Evolutionary conservation across 257 asterid species (phyloP).

Genomic region (Knoxia roxburghii): DNA sequence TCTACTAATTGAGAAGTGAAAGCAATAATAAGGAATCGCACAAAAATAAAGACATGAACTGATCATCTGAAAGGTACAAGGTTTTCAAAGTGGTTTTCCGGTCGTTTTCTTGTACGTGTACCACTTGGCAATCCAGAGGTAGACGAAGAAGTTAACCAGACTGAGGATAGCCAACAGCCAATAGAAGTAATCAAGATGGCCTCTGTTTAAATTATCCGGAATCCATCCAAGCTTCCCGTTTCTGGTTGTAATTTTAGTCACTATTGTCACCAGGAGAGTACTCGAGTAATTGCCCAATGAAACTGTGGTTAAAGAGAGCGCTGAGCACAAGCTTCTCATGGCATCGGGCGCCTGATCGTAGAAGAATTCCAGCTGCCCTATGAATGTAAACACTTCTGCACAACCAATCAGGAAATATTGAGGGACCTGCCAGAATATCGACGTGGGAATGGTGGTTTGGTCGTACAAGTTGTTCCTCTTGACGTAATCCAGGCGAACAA

Average conservation of each 20-base stretch:
- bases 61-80: no score
- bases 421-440: slow-evolving; percentile 90
- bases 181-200: slow-evolving; percentile 77
- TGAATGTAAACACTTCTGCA: slow-evolving; percentile 74
- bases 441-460: slow-evolving; percentile 43
- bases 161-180: slow-evolving; percentile 65
- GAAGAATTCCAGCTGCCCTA: slow-evolving; percentile 77
- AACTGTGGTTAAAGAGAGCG: slow-evolving; percentile 58
- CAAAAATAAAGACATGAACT: no score
- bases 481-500: slow-evolving; percentile 49
- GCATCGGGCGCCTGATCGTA: slow-evolving; percentile 92
- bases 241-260: slow-evolving; percentile 40
- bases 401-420: slow-evolving; percentile 75
- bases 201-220: slow-evolving; percentile 66
- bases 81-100: neutral
- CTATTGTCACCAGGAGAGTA: slow-evolving; percentile 51
- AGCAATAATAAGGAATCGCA: neutral
- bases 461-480: slow-evolving; percentile 44
- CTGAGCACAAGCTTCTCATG: slow-evolving; percentile 77
- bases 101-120: slow-evolving; percentile 64
- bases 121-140: slow-evolving; percentile 35
- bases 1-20: neutral
- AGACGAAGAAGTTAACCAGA: slow-evolving; percentile 46
- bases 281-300: slow-evolving; percentile 71
- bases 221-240: slow-evolving; percentile 68